These are phyloP conservation scores for Geotrichum cucujoidarum DNA, from an alignment of 1,139 yeast genomes.

Conservation along the genomic window DNA sequence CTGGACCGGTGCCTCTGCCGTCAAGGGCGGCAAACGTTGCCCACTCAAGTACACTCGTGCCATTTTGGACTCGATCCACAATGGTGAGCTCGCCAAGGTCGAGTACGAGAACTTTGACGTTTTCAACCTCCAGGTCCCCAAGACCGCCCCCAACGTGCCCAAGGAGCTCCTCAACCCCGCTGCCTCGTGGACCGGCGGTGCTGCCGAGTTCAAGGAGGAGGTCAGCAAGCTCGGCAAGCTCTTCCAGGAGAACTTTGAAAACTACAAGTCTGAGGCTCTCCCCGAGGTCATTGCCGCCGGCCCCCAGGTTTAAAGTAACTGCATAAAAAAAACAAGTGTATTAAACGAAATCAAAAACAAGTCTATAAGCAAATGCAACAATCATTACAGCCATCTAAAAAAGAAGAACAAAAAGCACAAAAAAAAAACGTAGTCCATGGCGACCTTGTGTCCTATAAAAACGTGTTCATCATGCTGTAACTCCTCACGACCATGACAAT, in stretches of 20 bases:
- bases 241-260: slow-evolving; percentile 82
- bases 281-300: slow-evolving; percentile 90
- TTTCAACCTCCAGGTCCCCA: slow-evolving; percentile 87
- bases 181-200: slow-evolving; percentile 74
- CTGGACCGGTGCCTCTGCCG: slow-evolving; percentile 94
- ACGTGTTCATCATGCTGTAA: slow-evolving; percentile 49
- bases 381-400: no score
- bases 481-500: slow-evolving; percentile 62
- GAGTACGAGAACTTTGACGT: slow-evolving; percentile 81
- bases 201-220: slow-evolving; percentile 60
- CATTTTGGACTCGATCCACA: slow-evolving; percentile 89
- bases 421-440: no score
- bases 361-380: no score
- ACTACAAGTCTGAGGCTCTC: slow-evolving; percentile 79
- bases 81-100: slow-evolving; percentile 76
- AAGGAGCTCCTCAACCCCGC: slow-evolving; percentile 81
- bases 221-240: slow-evolving; percentile 68
- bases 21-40: slow-evolving; percentile 95
- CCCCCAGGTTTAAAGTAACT: slow-evolving; percentile 43
- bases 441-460: slow-evolving; percentile 32
- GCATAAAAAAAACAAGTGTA: neutral
- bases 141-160: slow-evolving; percentile 76
- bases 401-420: no score
- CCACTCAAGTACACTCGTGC: slow-evolving; percentile 97
- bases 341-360: neutral